A percentile compares a stretch with the other conserved stretches of the same genome.
These are phyloP conservation scores for Aspergillus wentii DNA, from an alignment of 495 filamentous ascomycete genomes.

Conservation along the genomic window DNA sequence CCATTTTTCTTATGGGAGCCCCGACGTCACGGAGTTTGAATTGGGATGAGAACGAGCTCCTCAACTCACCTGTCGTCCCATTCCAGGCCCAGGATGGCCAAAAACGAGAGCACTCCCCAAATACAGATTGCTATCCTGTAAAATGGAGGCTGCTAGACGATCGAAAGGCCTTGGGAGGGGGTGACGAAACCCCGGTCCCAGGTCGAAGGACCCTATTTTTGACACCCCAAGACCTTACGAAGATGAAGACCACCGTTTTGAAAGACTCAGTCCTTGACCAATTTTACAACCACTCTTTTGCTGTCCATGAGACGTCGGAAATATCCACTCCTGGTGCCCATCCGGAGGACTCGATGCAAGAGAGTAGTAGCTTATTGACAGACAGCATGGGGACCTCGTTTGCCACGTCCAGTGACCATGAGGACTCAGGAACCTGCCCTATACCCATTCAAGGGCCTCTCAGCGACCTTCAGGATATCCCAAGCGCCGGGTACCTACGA, in stretches of 20 bases:
- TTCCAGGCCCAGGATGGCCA: slow-evolving; percentile 30
- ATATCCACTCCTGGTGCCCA: slow-evolving; percentile 16
- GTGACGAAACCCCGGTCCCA: slow-evolving; percentile 7
- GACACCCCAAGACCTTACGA: slow-evolving; percentile 33
- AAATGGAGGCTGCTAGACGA: slow-evolving; percentile 41
- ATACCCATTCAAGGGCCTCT: slow-evolving; percentile 32
- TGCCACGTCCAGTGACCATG: slow-evolving; percentile 9
- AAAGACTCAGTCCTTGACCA: slow-evolving; percentile 46
- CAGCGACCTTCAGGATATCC: slow-evolving; percentile 65
- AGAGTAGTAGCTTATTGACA: slow-evolving; percentile 18
- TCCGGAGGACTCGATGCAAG: slow-evolving; percentile 15
- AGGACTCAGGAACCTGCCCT: slow-evolving; percentile 4
- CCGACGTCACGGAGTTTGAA: slow-evolving; percentile 48
- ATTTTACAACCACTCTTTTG: slow-evolving; percentile 72
- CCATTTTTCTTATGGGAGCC: slow-evolving; percentile 59
- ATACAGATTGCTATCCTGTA: slow-evolving; percentile 11
- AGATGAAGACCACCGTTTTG: slow-evolving; percentile 16
- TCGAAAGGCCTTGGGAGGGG: slow-evolving; percentile 1
- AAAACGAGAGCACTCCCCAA: slow-evolving; percentile 1
- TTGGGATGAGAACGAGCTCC: slow-evolving; percentile 50
- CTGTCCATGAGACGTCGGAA: slow-evolving; percentile 49
- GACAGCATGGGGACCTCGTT: slow-evolving; percentile 21
- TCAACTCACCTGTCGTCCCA: slow-evolving; percentile 41
- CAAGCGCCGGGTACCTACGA: slow-evolving; percentile 59
- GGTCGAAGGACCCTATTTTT: slow-evolving; percentile 44